Evolutionary conservation across 441 rosid species (phyloP).

Genomic region (Metrosideros polymorpha): DNA sequence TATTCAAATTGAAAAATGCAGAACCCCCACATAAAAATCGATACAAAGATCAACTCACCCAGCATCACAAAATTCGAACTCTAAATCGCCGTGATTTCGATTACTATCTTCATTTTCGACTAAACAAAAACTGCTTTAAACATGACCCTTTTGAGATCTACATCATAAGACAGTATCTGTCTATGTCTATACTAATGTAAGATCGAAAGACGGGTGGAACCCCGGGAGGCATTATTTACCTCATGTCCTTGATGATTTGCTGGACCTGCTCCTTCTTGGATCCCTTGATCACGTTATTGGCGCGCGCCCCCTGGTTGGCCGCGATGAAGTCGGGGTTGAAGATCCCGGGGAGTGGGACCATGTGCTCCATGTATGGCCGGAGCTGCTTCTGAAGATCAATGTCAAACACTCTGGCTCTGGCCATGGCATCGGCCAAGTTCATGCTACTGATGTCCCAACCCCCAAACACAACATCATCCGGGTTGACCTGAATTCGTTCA

Average conservation of each 20-base stretch:
- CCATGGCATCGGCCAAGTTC: conserved; percentile 97
- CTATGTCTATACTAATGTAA: neutral
- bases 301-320: conserved; percentile 92
- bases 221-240: conserved; percentile 22
- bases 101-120: neutral
- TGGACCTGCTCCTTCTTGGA: conserved; percentile 80
- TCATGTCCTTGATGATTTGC: conserved; percentile 69
- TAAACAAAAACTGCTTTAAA: neutral
- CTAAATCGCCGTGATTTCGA: neutral
- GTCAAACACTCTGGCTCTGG: conserved; percentile 79
- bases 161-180: neutral
- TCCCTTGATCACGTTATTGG: conserved; percentile 73
- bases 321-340: conserved; percentile 88
- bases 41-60: neutral
- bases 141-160: neutral
- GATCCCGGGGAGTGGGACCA: conserved; percentile 92
- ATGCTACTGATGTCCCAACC: conserved; percentile 97
- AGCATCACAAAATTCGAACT: neutral
- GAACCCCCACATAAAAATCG: neutral
- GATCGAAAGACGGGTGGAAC: neutral
- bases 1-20: neutral
- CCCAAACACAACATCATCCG: conserved; percentile 82
- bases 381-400: conserved; percentile 89
- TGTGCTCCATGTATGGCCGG: conserved; percentile 89
- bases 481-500: conserved; percentile 56